Evolutionary conservation across 2,329 filamentous ascomycete genomes (phyloP), one percentile per base, ranked within the genome.

Genomic region (Pseudocercospora musae): DNA sequence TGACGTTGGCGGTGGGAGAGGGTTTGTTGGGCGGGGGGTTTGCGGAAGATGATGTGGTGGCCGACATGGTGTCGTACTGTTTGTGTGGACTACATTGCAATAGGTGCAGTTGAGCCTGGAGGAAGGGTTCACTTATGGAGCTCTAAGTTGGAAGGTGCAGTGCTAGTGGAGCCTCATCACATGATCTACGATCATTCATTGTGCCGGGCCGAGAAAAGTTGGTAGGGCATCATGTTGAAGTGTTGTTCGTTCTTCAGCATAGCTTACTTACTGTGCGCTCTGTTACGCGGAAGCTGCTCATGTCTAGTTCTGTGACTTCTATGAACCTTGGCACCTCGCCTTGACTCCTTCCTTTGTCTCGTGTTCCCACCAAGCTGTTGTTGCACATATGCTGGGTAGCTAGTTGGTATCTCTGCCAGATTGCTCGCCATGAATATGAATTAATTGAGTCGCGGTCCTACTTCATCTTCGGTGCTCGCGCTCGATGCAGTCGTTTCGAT

Each of bases 1-100:
- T 73, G 40, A 68, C 71, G 61, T 70, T 72, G 13, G 72, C 61
- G 4, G 73, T 74, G 9, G 73, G 73, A 31, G 68, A 71, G 4
- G 66, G 65, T 44, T 70, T 72, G 55, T 63, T 53, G 10, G 25
- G 57, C 4, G 60, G n/a, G 9, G 48, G 33, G 25, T 42, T 55
- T 13, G 60, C 27, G 15, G 37, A n/a, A 10, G 52, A 54, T 10
- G 52, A 20, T 4, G 49, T 55, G 33, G 60, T 25, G 9, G 50
- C 40, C 10, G 60, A 57, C 60, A 62, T 62, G 8, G 13, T 50
- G 50, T 25, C 8, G 48, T 52, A 50, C 21, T 25, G 48, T n/a
- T n/a, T 6, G 23, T 52, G 48, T 52, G 23, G 48, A 27, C 15
- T 29, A 52, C 48, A 52, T 52, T 31, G 23, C n/a, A n/a, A n/a